Evolutionary conservation across 306 rosid species (phyloP).

Genomic region (Sophora flavescens): DNA sequence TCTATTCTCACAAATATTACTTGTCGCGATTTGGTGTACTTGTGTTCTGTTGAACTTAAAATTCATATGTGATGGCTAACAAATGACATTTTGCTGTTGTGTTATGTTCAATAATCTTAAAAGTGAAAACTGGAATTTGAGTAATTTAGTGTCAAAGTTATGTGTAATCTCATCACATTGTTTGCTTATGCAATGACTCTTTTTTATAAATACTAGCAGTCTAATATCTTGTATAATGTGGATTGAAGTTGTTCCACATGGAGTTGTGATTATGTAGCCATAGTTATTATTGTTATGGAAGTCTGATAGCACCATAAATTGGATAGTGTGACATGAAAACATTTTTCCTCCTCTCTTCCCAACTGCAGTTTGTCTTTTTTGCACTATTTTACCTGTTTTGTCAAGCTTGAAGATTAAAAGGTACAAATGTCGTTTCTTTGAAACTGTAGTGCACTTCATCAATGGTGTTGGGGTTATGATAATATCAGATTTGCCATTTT

Average conservation of each 20-base stretch:
- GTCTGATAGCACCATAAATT: neutral
- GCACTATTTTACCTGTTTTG: neutral
- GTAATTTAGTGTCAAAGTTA: no score
- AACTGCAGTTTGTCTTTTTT: neutral
- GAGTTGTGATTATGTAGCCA: neutral
- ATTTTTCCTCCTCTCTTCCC: neutral
- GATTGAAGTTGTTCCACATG: neutral
- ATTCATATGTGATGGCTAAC: no score
- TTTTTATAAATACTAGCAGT: neutral
- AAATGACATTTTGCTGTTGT: no score
- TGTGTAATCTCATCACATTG: neutral
- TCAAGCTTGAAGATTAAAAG: conserved; percentile 15
- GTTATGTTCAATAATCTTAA: no score
- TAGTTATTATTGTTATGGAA: neutral
- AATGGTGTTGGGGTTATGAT: neutral
- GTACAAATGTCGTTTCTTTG: no score
- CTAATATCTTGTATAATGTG: no score
- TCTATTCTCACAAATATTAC: no score
- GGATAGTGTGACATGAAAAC: neutral
- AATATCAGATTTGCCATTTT: neutral
- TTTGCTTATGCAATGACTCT: neutral
- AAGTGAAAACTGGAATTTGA: no score
- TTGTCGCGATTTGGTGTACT: no score
- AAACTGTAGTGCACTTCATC: no score
- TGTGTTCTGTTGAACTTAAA: no score